Base-by-base conservation (phyloP, 1,284 basidiomycete genomes). In the Neonothopanus nambi region DNA sequence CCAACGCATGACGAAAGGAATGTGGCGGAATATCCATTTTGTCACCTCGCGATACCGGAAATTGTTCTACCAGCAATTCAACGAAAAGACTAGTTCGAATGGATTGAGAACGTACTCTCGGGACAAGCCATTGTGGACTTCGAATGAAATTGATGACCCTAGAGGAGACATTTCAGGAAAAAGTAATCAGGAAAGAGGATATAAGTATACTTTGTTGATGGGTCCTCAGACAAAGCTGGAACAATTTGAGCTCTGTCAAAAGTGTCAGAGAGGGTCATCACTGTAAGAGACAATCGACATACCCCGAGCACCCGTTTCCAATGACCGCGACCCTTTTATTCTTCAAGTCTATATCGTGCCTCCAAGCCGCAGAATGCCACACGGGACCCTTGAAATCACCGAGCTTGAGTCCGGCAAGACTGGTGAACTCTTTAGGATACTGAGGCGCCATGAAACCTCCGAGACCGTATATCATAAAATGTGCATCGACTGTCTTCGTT, bases 241-340 rank as follows among this genome's bases (percentile, higher is more conserved):
- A 61, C 53, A 18, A 63, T 48, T 40, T 63, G 61, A 6, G 57
- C 61, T 1, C 62, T 61, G 18, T 23, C n/a, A 50, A 36, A 38
- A 51, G 38, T 18, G 33, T 28, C 20, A n/a, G 11, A 40, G 21
- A 35, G 26, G 11, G n/a, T 26, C 46, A 46, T 3, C 49, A 43
- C n/a, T n/a, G n/a, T n/a, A 20, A 35, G 20, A 24, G 61, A 59
- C 40, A 65, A 59, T 35, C 59, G 57, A 48, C 44, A 65, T 59
- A 56, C 68, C 61, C 59, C 66, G 73, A 54, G 67, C 66, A 68
- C 1, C 73, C 73, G 36, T 70, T 72, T 1, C 73, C 73, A 48
- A 74, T 64, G 13, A 74, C 61, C 1, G 65, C 71, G 2, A 71
- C 64, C 17, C 59, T 59, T 59, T 73, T 72, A 30, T 63, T 65